Percentiles rank a stretch among this genome's conserved stretches.
These are phyloP conservation scores for Aureobasidium sp. DNA, from an alignment of 2,329 filamentous ascomycete species.

Conservation along the genomic window DNA sequence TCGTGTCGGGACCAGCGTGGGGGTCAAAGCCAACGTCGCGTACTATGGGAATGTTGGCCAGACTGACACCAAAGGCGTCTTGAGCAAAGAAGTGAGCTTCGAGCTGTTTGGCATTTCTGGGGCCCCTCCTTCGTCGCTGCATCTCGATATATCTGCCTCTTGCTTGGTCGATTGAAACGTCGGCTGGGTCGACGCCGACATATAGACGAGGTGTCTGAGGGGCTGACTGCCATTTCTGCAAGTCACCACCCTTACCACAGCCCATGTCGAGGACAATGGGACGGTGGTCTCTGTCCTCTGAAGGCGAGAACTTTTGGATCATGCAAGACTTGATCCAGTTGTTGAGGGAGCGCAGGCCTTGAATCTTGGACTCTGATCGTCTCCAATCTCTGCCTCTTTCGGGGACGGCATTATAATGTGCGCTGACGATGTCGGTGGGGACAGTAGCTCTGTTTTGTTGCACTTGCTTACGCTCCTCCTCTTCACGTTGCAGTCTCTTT, in stretches of 20 bases:
- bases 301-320: conserved; percentile 82
- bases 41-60: conserved; percentile 76
- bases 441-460: conserved; percentile 49
- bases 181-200: conserved; percentile 87
- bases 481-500: conserved; percentile 35
- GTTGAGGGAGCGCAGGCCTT: conserved; percentile 88
- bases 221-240: conserved; percentile 93
- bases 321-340: conserved; percentile 98
- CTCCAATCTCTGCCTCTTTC: conserved; percentile 92
- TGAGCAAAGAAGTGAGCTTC: conserved; percentile 84
- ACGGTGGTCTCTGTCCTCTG: conserved; percentile 42
- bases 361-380: conserved; percentile 88
- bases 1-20: conserved; percentile 52
- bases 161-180: conserved; percentile 86
- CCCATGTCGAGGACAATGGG: conserved; percentile 87
- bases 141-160: conserved; percentile 74
- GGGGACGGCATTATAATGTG: conserved; percentile 94
- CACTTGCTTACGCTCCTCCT: conserved; percentile 42
- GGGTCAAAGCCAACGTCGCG: conserved; percentile 81
- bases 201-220: conserved; percentile 89
- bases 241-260: conserved; percentile 91
- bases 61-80: conserved; percentile 81
- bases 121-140: conserved; percentile 48
- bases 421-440: conserved; percentile 77
- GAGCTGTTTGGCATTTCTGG: conserved; percentile 17